Evolutionary conservation across 2,329 filamentous ascomycete species (phyloP), one percentile per base, ranked within the genome.

Genomic region (Ilyonectria destructans): DNA sequence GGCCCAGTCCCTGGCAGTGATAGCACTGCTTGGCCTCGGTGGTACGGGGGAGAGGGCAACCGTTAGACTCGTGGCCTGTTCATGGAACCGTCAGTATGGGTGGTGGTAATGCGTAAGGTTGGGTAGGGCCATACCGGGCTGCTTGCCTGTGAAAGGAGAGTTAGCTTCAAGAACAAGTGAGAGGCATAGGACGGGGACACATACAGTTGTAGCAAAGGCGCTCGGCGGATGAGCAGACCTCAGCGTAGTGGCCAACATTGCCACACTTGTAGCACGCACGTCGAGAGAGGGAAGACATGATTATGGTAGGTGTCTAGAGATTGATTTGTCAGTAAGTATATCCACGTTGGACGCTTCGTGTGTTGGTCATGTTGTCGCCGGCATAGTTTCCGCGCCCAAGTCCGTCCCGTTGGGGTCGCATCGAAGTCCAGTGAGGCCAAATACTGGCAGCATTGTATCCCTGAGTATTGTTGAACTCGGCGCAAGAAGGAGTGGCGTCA

Each of bases 11-110:
- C 87, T 98, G 96, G 89, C 96, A 99, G 86, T 98, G 96, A 84
- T 99, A 99, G 90, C 96, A 99, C 88, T 99, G 96, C 91, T 99
- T 99, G 60, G 95, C 95, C 86, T 99, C 96, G 73, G 96, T 98
- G 69, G 96, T 98, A 83, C 96, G 93, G 79, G 96, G 96, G 80
- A 96, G 92, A 77, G 96, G 96, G 89, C 96, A 99, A 83, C 93
- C 93, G 86, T 97, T 98, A 74, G 96, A 98, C 87, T 99, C 96
- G 85, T 99, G 96, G 82, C 94, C 93, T 75, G 62, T 52, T 46
- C 55, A 23, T 55, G 21, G n/a, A 26, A 33, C 23, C 17, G 33
- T 75, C 59, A 73, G 60, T 23, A 29, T 40, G n/a, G 21, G 33
- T 58, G 3, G 37, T 59, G 29, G 26, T 12, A 10, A 19, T 7